Evolutionary conservation across 176 grass and related monocot genomes (phyloP), one percentile per base, ranked within the genome.

Genomic region (Aegilops sharonensis): DNA sequence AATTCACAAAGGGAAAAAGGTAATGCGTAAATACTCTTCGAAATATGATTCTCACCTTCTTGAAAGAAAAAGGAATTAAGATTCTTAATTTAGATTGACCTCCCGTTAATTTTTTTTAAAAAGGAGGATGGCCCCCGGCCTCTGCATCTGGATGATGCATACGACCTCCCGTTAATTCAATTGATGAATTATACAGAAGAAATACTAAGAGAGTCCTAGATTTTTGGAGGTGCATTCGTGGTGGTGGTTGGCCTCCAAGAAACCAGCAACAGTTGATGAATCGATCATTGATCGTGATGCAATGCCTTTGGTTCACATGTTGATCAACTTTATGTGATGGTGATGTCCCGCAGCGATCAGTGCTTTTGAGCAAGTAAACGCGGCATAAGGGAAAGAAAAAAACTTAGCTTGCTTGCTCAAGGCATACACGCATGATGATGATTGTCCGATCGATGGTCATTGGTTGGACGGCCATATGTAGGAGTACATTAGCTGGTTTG

Each of bases 221-320:
- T 72, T 78, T 72, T 24, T 17, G 79, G 64, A 83, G 72, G 64
- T 72, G 42, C 3, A 20, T 30, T 2, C 1, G 13, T 15, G 52
- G 14, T 31, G 64, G 24, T 85, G 78, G 70, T 77, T 89, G 83
- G 83, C 62, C 77, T 82, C 89, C 73, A 90, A 65, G 79, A 83
- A 83, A 90, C 79, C 6, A 57, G 64, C 54, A 78, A 32, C 13
- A 54, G 34, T 11, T 18, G 18, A 31, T 6, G 25, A 50, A 76
- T 17, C 5, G 27, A 31, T 0, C 9, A 50, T 9, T 40, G 23
- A 36, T 45, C 11, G 40, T 60, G 83, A 81, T 69, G 72, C 60
- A 61, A 60, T 17, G 71, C 10, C 7, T 83, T 69, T 83, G 32
- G 45, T 54, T 86, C 79, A 86, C 84, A 86, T 86, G 83, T 14